Percentiles rank a stretch among this genome's conserved stretches.
Evolutionary conservation across 2,329 filamentous ascomycete species (phyloP).

Genomic region (Parastagonospora avenae): DNA sequence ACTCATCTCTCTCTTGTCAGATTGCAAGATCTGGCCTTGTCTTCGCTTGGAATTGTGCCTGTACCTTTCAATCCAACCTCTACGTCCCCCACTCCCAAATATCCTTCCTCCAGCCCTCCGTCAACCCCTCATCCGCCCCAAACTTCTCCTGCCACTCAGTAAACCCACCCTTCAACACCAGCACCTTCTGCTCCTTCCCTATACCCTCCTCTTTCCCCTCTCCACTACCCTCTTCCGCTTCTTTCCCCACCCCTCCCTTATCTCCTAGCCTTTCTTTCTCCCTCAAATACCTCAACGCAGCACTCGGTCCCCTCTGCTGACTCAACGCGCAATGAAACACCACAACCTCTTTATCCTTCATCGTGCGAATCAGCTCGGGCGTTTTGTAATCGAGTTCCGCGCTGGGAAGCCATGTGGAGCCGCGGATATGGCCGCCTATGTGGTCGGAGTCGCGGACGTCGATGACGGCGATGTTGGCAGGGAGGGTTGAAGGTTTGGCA

Average conservation of each 20-base stretch:
- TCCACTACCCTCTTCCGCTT: constrained; percentile 19
- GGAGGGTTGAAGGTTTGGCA: constrained; percentile 8
- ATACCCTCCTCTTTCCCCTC: constrained; percentile 29
- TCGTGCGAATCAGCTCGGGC: constrained; percentile 79
- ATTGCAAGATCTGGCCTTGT: too few relatives aligned
- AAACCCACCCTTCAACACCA: constrained; percentile 83
- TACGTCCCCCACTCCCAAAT: constrained; percentile 69
- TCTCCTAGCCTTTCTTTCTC: constrained; percentile 64
- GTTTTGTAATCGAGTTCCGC: constrained; percentile 74
- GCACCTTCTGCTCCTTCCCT: constrained; percentile 68
- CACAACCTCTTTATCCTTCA: constrained; percentile 79
- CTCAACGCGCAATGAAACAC: constrained; percentile 94
- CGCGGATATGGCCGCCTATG: constrained; percentile 85
- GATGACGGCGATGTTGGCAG: constrained; percentile 66
- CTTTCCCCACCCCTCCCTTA: constrained; percentile 21
- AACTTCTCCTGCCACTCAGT: constrained; percentile 84
- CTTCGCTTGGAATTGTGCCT: too few relatives aligned
- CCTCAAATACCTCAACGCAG: constrained; percentile 78
- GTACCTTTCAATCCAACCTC: too few relatives aligned
- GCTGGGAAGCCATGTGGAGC: constrained; percentile 76
- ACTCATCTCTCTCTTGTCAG: too few relatives aligned
- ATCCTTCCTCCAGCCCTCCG: constrained; percentile 82
- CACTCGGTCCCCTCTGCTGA: constrained; percentile 85
- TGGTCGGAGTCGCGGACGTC: constrained; percentile 93
- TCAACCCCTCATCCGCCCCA: constrained; percentile 78